These are phyloP conservation scores for Alternaria sp. DNA, from an alignment of 2,329 filamentous ascomycete species.

Conservation along the genomic window DNA sequence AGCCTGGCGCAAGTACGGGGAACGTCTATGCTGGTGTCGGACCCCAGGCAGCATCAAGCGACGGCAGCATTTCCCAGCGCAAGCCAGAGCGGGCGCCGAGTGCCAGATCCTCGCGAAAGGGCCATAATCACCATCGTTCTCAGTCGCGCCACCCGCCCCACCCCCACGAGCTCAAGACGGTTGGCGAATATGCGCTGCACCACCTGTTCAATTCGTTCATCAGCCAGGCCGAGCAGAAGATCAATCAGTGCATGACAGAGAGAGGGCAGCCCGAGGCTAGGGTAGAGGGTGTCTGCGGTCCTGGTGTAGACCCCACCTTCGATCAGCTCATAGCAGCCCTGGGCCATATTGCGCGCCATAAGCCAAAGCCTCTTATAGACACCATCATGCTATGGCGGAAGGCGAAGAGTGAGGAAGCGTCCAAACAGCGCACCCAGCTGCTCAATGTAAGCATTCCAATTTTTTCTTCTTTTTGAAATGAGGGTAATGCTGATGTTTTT, in stretches of 20 bases:
- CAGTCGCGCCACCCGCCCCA: slow-evolving; percentile 69
- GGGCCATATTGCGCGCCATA: slow-evolving; percentile 91
- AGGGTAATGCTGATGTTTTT: slow-evolving; percentile 25
- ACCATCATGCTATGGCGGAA: slow-evolving; percentile 99
- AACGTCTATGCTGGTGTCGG: slow-evolving; percentile 24
- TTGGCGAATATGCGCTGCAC: slow-evolving; percentile 97
- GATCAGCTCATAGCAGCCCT: slow-evolving; percentile 93
- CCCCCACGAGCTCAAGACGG: slow-evolving; percentile 82
- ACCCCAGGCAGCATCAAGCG: slow-evolving; percentile 20
- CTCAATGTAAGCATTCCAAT: slow-evolving; percentile 36
- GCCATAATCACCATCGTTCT: slow-evolving; percentile 80
- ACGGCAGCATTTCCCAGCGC: slow-evolving; percentile 35
- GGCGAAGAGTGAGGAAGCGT: slow-evolving; percentile 87
- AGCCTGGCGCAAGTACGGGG: slow-evolving; percentile 20
- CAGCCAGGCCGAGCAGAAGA: slow-evolving; percentile 93
- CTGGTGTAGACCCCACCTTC: slow-evolving; percentile 85
- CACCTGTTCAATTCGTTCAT: slow-evolving; percentile 98
- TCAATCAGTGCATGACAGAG: slow-evolving; percentile 84
- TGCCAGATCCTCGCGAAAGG: slow-evolving; percentile 73
- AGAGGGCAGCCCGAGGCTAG: slow-evolving; percentile 81
- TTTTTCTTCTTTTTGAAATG: neutral
- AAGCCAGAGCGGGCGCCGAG: slow-evolving; percentile 59
- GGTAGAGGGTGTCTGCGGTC: slow-evolving; percentile 89
- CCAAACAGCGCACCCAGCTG: slow-evolving; percentile 45
- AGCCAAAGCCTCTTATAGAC: slow-evolving; percentile 94